Base-by-base conservation (phyloP, 352 stramenopile genomes). In the Phytophthora foliorum region DNA sequence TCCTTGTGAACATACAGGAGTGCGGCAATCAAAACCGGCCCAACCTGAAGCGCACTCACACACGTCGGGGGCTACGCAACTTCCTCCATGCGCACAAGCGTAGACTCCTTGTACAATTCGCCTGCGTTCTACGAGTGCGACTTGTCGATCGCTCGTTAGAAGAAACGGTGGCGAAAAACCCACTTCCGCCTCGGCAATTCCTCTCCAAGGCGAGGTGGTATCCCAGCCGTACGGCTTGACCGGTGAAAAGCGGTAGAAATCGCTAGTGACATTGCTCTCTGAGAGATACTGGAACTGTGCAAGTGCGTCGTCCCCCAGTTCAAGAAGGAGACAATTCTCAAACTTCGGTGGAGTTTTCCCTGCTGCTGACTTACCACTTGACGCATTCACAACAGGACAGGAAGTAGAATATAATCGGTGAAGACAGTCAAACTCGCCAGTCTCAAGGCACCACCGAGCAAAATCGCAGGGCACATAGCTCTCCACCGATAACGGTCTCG, bases 1-100 rank as follows among this genome's bases (percentile, higher is more conserved):
- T 21, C 97, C 97, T 82, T 99, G 94, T 2, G 62, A 77, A 64
- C 96, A 99, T 17, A 98, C 78, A 10, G 97, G 97, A 42, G 92
- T 98, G 27, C 97, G 91, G 77, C 97, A 99, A 75, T 99, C 97
- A 67, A 99, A 99, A 45, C 97, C 97, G 16, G 88, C 77, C 96
- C 97, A 99, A 13, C 97, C 97, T 4, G 73, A 50, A 0, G 88
- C 79, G 57, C 97, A 99, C 51, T 84, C 72, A 75, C 97, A 99
- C 2, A 98, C 80, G 46, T 94, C 95, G 7, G 97, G 96, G 10
- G 88, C 67, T 2, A 97, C 68, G 76, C 97, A 99, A 34, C 73
- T 89, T 7, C 97, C 97, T 29, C 88, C 89, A 69, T 99, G 98
- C 6, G 95, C 96, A 78, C 97, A 99, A 22, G 93, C 90, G 69